Conservation (phyloP, 1,284 basidiomycete species). For the Pseudozyma sp. region DNA sequence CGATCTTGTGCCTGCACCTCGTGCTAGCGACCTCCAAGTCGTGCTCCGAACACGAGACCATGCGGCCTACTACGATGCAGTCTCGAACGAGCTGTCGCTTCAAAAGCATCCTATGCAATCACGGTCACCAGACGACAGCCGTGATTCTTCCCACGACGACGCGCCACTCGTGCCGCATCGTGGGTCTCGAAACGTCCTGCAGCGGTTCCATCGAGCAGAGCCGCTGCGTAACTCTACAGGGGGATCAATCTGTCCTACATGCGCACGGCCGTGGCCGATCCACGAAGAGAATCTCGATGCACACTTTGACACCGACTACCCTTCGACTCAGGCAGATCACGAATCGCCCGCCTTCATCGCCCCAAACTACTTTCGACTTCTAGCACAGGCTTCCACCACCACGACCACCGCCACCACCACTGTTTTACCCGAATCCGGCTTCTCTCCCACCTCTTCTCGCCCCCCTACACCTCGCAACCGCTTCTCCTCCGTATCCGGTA, state of each 20-base stretch:
- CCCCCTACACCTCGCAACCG: slow-evolving; percentile 20
- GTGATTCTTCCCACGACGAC: background rate
- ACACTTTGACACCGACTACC: slow-evolving; percentile 7
- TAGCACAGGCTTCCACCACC: slow-evolving; percentile 41
- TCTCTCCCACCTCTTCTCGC: slow-evolving; percentile 1
- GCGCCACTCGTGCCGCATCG: slow-evolving; percentile 26
- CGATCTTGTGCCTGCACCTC: slow-evolving; percentile 46
- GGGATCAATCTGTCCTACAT: slow-evolving; percentile 37
- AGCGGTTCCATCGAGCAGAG: slow-evolving; percentile 9
- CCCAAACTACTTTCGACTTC: slow-evolving; percentile 60
- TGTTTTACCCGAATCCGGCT: background rate
- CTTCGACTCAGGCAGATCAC: slow-evolving; percentile 7
- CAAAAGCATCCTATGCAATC: slow-evolving; percentile 11
- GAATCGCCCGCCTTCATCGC: slow-evolving; percentile 36
- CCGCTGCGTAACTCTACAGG: background rate
- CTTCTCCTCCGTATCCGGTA: slow-evolving; percentile 27
- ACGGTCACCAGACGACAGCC: background rate
- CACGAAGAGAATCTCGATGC: background rate
- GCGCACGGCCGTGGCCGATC: slow-evolving; percentile 38
- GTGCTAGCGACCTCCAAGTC: slow-evolving; percentile 51
- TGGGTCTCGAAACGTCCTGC: slow-evolving; percentile 9
- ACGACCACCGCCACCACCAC: slow-evolving; percentile 1
- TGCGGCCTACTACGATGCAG: slow-evolving; percentile 55
- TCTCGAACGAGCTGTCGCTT: slow-evolving; percentile 46
- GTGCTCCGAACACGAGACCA: slow-evolving; percentile 56